These are phyloP conservation scores for Cytospora paraplurivora DNA, from an alignment of 2,329 filamentous ascomycete species.

Conservation along the genomic window DNA sequence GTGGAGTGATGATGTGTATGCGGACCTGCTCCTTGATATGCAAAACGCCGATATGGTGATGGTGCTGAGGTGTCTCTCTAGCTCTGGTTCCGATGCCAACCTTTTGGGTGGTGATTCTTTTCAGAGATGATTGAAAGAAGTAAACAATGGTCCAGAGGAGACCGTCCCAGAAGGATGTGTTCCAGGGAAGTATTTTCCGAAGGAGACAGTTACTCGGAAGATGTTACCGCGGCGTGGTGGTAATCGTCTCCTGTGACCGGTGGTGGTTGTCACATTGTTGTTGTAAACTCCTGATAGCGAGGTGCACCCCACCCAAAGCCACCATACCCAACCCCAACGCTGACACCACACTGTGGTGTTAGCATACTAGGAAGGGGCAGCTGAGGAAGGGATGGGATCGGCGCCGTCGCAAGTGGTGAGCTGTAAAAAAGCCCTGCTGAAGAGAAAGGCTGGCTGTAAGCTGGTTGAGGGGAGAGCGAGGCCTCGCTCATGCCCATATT, in stretches of 20 bases:
- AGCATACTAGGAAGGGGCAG: conserved; percentile 87
- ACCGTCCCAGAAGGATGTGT: conserved; percentile 7
- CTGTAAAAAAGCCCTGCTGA: conserved; percentile 78
- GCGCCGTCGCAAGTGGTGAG: conserved; percentile 71
- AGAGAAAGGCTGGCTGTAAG: conserved; percentile 77
- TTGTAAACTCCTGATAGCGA: conserved; percentile 78
- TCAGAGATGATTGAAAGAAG: conserved; percentile 29
- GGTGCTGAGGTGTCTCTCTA: conserved; percentile 41
- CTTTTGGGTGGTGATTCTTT: conserved; percentile 31
- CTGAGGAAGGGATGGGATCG: conserved; percentile 59
- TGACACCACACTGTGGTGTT: conserved; percentile 80
- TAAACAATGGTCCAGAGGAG: conserved; percentile 13
- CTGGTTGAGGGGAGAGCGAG: conserved; percentile 71
- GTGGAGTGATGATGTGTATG: conserved; percentile 28
- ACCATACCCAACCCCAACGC: conserved; percentile 70
- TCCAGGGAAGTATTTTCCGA: conserved; percentile 25
- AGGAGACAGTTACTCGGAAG: conserved; percentile 43
- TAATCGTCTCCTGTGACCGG: conserved; percentile 49
- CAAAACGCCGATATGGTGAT: conserved; percentile 44
- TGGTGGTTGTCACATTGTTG: conserved; percentile 79
- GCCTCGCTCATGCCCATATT: conserved; percentile 74
- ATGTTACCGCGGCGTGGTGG: conserved; percentile 47
- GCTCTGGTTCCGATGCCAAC: conserved; percentile 22
- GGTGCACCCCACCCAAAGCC: conserved; percentile 77
- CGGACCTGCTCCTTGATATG: conserved; percentile 40